Evolutionary conservation across 2,329 filamentous ascomycete genomes (phyloP).

Genomic region (Calycina herbarum): DNA sequence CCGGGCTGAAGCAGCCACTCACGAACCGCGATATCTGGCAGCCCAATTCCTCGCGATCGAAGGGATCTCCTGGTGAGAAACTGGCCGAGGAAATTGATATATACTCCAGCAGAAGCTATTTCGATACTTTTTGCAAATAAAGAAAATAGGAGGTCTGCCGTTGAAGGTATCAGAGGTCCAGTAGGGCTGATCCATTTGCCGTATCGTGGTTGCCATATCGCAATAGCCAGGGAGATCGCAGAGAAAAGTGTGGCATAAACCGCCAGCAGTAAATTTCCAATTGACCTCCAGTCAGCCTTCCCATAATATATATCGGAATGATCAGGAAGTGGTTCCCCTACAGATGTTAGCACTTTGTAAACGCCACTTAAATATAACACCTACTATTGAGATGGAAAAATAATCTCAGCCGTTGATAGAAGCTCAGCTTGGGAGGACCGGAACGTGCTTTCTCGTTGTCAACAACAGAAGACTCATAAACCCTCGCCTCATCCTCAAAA

Average conservation of each 20-base stretch:
- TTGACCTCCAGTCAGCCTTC: slow-evolving; percentile 17
- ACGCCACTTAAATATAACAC: background rate
- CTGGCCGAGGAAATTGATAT: slow-evolving; percentile 17
- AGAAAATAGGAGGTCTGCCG: slow-evolving; percentile 13
- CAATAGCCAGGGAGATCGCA: slow-evolving; percentile 13
- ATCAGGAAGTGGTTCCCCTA: slow-evolving; percentile 14
- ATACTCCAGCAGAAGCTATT: slow-evolving; percentile 14
- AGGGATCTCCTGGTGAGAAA: slow-evolving; percentile 17
- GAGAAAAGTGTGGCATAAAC: slow-evolving; percentile 18
- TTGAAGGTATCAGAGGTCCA: slow-evolving; percentile 13
- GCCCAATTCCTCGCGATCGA: slow-evolving; percentile 10
- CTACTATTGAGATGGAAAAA: slow-evolving; percentile 14
- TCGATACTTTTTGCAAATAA: slow-evolving; percentile 16
- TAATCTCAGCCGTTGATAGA: background rate
- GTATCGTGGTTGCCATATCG: slow-evolving; percentile 16
- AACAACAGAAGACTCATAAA: slow-evolving; percentile 4
- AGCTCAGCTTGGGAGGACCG: slow-evolving; percentile 3
- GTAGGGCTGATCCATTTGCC: slow-evolving; percentile 17
- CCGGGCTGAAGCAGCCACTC: slow-evolving; percentile 16
- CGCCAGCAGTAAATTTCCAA: slow-evolving; percentile 17
- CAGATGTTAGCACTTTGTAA: background rate
- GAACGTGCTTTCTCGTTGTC: slow-evolving; percentile 8
- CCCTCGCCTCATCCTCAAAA: slow-evolving; percentile 9
- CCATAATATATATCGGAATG: slow-evolving; percentile 17
- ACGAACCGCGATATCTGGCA: slow-evolving; percentile 14